Conservation (phyloP, 805 yeast genomes). For the Metschnikowia chrysomelidarum region DNA sequence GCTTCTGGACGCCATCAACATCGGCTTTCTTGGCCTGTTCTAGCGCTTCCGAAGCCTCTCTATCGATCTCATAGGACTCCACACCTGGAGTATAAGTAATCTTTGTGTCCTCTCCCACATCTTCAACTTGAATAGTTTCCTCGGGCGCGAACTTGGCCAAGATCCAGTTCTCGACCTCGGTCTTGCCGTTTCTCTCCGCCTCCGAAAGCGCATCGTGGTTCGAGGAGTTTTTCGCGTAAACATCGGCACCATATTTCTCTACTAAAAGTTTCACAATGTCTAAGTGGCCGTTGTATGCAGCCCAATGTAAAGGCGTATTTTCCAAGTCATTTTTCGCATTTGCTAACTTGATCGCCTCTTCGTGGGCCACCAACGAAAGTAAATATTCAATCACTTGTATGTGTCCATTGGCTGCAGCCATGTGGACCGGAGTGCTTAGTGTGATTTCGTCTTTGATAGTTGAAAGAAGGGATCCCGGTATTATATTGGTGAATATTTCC, state of each 20-base stretch:
- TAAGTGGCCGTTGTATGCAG: slow-evolving; percentile 82
- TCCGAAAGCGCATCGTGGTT: slow-evolving; percentile 86
- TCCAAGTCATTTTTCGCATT: slow-evolving; percentile 66
- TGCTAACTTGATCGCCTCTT: slow-evolving; percentile 39
- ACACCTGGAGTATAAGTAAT: slow-evolving; percentile 42
- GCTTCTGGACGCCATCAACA: slow-evolving; percentile 40
- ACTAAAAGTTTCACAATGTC: slow-evolving; percentile 67
- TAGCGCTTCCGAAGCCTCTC: slow-evolving; percentile 28
- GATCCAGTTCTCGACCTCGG: slow-evolving; percentile 75
- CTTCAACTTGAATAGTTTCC: slow-evolving; percentile 47
- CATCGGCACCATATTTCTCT: slow-evolving; percentile 76
- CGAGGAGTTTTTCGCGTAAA: slow-evolving; percentile 68
- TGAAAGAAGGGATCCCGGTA: slow-evolving; percentile 38
- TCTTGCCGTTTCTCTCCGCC: slow-evolving; percentile 77
- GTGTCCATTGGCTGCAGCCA: slow-evolving; percentile 97
- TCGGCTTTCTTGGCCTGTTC: slow-evolving; percentile 32
- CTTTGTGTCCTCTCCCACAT: slow-evolving; percentile 40
- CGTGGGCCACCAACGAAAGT: slow-evolving; percentile 45
- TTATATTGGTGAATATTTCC: slow-evolving; percentile 61
- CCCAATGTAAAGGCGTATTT: slow-evolving; percentile 97
- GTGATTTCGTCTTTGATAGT: slow-evolving; percentile 62
- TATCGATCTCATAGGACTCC: slow-evolving; percentile 44
- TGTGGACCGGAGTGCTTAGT: slow-evolving; percentile 77
- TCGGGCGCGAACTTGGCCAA: slow-evolving; percentile 70
- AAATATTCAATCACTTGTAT: slow-evolving; percentile 61